Conservation (phyloP, 1,284 basidiomycete species). For the Pyrrhoderma lamaoense region DNA sequence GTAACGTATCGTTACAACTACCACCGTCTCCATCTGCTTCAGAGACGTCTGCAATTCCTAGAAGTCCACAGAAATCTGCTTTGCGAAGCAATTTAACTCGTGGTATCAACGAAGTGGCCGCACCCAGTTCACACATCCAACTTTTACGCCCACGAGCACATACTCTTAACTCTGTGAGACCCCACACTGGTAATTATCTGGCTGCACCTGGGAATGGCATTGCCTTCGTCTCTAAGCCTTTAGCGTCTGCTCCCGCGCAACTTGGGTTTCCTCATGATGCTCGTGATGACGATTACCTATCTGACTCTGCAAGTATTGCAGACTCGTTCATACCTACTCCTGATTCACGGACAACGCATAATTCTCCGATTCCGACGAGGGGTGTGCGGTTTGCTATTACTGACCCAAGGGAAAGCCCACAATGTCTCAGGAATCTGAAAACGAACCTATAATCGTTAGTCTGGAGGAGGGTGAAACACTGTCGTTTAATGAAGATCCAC, state of each 20-base stretch:
- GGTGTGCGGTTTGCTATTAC: too few relatives aligned
- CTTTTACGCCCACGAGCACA: slow-evolving; percentile 12
- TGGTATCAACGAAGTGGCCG: too few relatives aligned
- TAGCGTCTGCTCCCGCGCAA: slow-evolving; percentile 12
- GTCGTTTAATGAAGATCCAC: slow-evolving; percentile 6
- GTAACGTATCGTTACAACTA: slow-evolving; percentile 30
- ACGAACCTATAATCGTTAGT: slow-evolving; percentile 9
- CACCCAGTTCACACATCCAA: not conserved
- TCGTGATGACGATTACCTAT: slow-evolving; percentile 10
- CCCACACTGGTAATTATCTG: not conserved
- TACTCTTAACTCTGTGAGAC: slow-evolving; percentile 3
- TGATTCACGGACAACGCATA: too few relatives aligned
- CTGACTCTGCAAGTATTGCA: slow-evolving; percentile 4
- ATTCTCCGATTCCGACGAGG: too few relatives aligned
- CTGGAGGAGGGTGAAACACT: slow-evolving; percentile 12
- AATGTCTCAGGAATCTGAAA: too few relatives aligned
- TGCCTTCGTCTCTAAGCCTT: slow-evolving; percentile 2
- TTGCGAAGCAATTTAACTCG: too few relatives aligned
- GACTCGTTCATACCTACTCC: slow-evolving; percentile 4
- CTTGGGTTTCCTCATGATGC: not conserved
- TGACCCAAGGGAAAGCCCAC: too few relatives aligned
- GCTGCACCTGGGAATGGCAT: not conserved
- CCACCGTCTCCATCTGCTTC: slow-evolving; percentile 26
- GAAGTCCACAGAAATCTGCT: slow-evolving; percentile 6
- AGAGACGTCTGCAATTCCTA: not conserved